Conservation (phyloP, 306 rosid species). For the Urtica urens region DNA sequence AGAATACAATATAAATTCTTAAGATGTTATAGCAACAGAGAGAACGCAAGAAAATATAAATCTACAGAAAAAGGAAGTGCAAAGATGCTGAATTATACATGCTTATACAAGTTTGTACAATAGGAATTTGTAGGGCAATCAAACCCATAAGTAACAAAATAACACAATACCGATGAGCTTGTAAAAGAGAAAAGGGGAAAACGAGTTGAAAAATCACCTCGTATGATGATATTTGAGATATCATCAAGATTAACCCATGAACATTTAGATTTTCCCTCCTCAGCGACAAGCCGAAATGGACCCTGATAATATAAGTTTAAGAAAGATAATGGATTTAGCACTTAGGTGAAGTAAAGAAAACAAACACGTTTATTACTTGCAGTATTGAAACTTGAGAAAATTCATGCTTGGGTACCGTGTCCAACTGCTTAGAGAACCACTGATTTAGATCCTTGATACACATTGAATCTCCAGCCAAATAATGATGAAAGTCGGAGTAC, state of each 20-base stretch:
- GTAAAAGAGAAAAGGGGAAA: slow-evolving; percentile 6
- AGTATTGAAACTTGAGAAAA: background rate
- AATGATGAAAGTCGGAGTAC: slow-evolving; percentile 72
- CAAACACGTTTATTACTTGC: too few species aligned
- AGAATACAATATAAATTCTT: too few species aligned
- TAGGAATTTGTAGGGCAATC: too few species aligned
- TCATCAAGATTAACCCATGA: slow-evolving; percentile 98
- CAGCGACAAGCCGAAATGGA: slow-evolving; percentile 90
- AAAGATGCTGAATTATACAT: too few species aligned
- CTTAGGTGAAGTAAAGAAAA: background rate
- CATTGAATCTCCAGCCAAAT: slow-evolving; percentile 76
- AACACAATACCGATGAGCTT: too few species aligned
- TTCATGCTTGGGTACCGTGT: slow-evolving; percentile 50
- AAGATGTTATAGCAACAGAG: too few species aligned
- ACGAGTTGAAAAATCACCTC: slow-evolving; percentile 44
- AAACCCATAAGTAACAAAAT: too few species aligned
- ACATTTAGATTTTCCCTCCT: slow-evolving; percentile 95
- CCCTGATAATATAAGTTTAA: slow-evolving; percentile 36
- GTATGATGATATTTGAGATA: slow-evolving; percentile 62
- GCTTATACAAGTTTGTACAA: too few species aligned
- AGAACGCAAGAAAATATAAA: too few species aligned
- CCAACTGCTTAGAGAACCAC: slow-evolving; percentile 93
- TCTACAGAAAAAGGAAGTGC: too few species aligned
- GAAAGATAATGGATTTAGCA: background rate
- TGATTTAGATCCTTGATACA: slow-evolving; percentile 82